phyloP scores from a whole-genome alignment of 768 basidiomycete genomes.

The Russula ochroleuca region DNA sequence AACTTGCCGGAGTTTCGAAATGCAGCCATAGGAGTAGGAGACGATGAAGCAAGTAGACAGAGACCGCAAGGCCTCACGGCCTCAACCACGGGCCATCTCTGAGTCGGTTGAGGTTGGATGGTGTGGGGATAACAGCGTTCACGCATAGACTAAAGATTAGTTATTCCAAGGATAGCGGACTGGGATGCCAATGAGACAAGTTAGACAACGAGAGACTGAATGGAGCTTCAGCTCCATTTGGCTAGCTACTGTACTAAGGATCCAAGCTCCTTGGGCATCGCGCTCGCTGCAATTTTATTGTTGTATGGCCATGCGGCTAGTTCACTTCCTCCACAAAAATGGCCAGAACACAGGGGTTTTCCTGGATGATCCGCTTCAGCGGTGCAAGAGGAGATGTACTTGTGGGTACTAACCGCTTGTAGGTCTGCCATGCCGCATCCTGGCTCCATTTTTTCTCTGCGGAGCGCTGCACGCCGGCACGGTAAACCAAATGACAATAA shows the following conservation, averaged over 20 bases:
- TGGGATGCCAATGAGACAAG: background rate
- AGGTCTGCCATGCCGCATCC: conserved; percentile 53
- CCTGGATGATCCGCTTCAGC: conserved; percentile 24
- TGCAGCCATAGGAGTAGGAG: background rate
- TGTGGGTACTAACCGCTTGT: conserved; percentile 46
- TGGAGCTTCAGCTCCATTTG: background rate
- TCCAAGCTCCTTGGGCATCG: background rate
- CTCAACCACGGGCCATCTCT: no score
- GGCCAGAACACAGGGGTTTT: conserved; percentile 39
- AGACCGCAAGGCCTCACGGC: no score
- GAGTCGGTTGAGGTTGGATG: no score
- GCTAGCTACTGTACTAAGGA: background rate
- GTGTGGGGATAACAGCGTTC: background rate
- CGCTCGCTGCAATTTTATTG: background rate
- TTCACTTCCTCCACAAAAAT: conserved; percentile 18
- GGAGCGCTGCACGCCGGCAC: conserved; percentile 31
- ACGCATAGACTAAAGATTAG: background rate
- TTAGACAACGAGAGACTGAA: background rate
- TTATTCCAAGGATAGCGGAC: background rate
- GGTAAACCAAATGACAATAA: background rate
- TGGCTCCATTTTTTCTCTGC: conserved; percentile 53
- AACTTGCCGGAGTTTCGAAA: background rate
- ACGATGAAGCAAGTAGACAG: no score
- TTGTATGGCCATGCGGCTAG: background rate
- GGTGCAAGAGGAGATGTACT: background rate